Evolutionary conservation across 192 early-diverging fungal species (phyloP).

Genomic region (Dimargaris verticillata): DNA sequence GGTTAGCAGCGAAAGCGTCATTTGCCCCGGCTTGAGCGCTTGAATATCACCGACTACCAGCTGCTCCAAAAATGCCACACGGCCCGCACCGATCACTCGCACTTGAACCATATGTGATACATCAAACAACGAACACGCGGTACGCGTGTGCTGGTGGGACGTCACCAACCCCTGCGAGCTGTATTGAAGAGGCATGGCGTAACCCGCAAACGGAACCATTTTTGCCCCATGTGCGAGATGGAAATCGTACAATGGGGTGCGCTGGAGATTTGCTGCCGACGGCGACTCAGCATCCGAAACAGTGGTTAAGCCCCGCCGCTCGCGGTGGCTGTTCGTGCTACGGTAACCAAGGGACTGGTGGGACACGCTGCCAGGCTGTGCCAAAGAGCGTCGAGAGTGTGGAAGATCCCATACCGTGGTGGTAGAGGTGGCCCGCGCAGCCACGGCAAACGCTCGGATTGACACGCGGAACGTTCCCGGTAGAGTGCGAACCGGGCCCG

Average conservation of each 20-base stretch:
- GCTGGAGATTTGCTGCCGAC: too few species aligned
- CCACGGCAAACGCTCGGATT: too few species aligned
- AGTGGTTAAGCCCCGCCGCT: too few species aligned
- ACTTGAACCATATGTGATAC: conserved; percentile 98
- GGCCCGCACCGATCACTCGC: conserved; percentile 73
- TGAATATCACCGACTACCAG: conserved; percentile 77
- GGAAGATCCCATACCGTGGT: too few species aligned
- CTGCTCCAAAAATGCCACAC: conserved; percentile 70
- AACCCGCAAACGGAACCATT: conserved; percentile 97
- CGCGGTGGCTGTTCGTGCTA: too few species aligned
- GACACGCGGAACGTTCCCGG: too few species aligned
- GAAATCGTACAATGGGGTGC: conserved; percentile 80
- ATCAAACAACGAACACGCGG: conserved; percentile 87
- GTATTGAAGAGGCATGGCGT: conserved; percentile 93
- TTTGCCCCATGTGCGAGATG: conserved; percentile 83
- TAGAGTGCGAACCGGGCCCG: too few species aligned
- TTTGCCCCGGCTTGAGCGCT: conserved; percentile 56
- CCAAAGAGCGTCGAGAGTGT: too few species aligned
- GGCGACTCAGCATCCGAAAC: too few species aligned
- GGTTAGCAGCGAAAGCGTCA: conserved; percentile 84
- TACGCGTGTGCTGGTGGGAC: conserved; percentile 78
- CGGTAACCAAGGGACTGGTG: too few species aligned
- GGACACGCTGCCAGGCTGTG: too few species aligned
- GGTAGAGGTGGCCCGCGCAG: too few species aligned
- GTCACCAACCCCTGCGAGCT: conserved; percentile 64